A percentile compares a stretch with the other conserved stretches of the same genome.
These are phyloP conservation scores for Capsicum rhomboideum DNA, from an alignment of 257 asterid species.

Conservation along the genomic window DNA sequence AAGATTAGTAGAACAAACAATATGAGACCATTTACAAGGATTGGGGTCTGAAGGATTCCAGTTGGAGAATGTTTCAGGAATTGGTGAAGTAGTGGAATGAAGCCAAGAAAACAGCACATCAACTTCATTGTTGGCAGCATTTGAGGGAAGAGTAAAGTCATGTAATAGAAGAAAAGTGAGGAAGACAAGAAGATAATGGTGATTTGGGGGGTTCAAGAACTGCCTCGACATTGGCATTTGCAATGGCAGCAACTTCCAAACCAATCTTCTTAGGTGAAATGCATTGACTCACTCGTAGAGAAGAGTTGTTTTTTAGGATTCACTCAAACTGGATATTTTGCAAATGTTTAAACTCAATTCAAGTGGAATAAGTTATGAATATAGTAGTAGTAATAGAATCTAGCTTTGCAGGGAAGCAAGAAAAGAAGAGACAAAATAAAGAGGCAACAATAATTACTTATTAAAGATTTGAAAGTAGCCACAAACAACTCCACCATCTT, in stretches of 20 bases:
- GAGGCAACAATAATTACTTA: conserved; percentile 8
- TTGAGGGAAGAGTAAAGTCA: not conserved
- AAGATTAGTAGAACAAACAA: conserved; percentile 34
- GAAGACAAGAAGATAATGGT: conserved; percentile 18
- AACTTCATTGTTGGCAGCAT: conserved; percentile 32
- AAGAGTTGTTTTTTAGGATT: not conserved
- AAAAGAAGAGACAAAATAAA: conserved; percentile 9
- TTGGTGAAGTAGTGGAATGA: conserved; percentile 33
- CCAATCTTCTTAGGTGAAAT: conserved; percentile 27
- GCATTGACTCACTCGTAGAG: conserved; percentile 35
- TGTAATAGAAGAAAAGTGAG: conserved; percentile 9
- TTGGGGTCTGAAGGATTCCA: conserved; percentile 47
- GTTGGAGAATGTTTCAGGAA: conserved; percentile 28
- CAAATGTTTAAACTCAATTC: not conserved
- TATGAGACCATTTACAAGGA: conserved; percentile 63
- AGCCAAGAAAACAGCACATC: conserved; percentile 48
- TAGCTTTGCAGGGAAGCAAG: conserved; percentile 30
- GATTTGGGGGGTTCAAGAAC: conserved; percentile 43
- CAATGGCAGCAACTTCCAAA: conserved; percentile 46
- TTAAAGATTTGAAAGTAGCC: conserved; percentile 10
- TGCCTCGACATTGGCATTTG: conserved; percentile 74
- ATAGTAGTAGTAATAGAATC: not conserved
- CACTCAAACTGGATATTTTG: not conserved
- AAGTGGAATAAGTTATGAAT: not conserved
- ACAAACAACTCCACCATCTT: conserved; percentile 27